Evolutionary conservation across 2,329 filamentous ascomycete species (phyloP).

Genomic region (Clonostachys rosea): DNA sequence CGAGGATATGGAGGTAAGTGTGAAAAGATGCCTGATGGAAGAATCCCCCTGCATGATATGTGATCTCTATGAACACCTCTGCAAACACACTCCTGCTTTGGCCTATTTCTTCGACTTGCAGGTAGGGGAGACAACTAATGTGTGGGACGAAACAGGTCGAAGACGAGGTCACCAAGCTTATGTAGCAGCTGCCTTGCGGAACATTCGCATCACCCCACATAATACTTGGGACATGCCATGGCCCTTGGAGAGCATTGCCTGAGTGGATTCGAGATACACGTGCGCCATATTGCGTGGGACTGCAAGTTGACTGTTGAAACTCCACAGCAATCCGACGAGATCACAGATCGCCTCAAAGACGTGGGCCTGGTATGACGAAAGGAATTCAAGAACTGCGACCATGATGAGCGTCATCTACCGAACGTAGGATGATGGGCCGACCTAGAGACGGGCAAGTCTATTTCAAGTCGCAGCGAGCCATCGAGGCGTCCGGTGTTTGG

Average conservation of each 20-base stretch:
- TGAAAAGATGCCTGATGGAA: neutral
- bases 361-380: slow-evolving; percentile 29
- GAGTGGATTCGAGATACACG: too few species aligned
- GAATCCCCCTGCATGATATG: neutral
- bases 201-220: slow-evolving; percentile 1
- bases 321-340: slow-evolving; percentile 24
- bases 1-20: slow-evolving; percentile 97
- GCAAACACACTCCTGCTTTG: too few species aligned
- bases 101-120: too few species aligned
- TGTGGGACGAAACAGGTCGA: slow-evolving; percentile 59
- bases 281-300: too few species aligned
- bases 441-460: neutral
- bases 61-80: slow-evolving; percentile 2
- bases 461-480: neutral
- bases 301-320: neutral
- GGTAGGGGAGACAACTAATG: too few species aligned
- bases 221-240: too few species aligned
- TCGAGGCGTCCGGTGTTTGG: slow-evolving; percentile 3
- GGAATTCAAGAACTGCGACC: neutral
- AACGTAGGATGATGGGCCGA: neutral
- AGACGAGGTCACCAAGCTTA: slow-evolving; percentile 86
- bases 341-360: slow-evolving; percentile 29
- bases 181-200: slow-evolving; percentile 46
- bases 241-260: too few species aligned
- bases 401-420: neutral